A percentile compares a stretch with the other conserved stretches of the same genome.
These are phyloP conservation scores for Pichia sp. DNA, from an alignment of 1,139 yeast genomes.

Conservation along the genomic window DNA sequence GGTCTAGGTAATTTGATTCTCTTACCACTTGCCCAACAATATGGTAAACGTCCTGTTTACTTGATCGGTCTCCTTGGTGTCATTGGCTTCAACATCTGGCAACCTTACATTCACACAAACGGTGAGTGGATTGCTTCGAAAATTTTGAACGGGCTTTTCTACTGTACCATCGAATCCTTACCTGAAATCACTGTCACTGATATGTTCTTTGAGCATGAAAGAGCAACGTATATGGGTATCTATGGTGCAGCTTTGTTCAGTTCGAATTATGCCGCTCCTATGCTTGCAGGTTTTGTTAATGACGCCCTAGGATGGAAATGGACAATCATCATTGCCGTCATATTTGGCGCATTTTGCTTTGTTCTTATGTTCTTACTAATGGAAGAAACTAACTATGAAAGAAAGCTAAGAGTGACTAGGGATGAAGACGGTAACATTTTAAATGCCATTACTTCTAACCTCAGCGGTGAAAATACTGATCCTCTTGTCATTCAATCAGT, in stretches of 20 bases:
- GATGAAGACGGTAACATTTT: conserved; percentile 23
- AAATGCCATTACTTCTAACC: conserved; percentile 23
- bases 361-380: conserved; percentile 40
- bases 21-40: conserved; percentile 50
- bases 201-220: conserved; percentile 48
- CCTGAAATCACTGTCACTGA: conserved; percentile 50
- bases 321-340: conserved; percentile 44
- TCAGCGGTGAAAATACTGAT: conserved; percentile 7
- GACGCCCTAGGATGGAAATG: conserved; percentile 48
- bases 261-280: conserved; percentile 42
- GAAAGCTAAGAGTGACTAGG: conserved; percentile 29
- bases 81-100: conserved; percentile 40
- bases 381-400: conserved; percentile 45
- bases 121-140: conserved; percentile 42
- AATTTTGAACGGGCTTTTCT: conserved; percentile 44
- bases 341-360: conserved; percentile 44
- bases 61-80: conserved; percentile 38
- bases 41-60: conserved; percentile 51
- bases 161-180: conserved; percentile 53
- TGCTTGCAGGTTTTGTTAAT: conserved; percentile 48
- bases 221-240: conserved; percentile 45
- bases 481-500: conserved; percentile 4
- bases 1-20: conserved; percentile 48
- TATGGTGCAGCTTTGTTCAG: conserved; percentile 40
- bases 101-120: conserved; percentile 37